These are phyloP conservation scores for Nitzschia sp. DNA, from an alignment of 108 stramenopile genomes.

Conservation along the genomic window DNA sequence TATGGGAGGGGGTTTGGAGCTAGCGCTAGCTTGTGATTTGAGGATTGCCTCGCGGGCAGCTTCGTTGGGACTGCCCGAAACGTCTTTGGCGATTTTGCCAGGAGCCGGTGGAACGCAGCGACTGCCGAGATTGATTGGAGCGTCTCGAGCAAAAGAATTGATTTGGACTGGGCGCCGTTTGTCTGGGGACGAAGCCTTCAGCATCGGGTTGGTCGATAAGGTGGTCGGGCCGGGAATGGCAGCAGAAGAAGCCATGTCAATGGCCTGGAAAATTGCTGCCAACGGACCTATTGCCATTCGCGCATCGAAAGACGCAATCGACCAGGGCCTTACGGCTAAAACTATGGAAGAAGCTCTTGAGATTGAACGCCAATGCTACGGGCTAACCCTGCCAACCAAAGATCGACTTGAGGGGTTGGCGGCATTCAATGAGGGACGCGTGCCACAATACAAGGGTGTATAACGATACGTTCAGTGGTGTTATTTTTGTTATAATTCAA, in stretches of 20 bases:
- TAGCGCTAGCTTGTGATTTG: constrained; percentile 77
- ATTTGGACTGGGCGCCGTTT: constrained; percentile 64
- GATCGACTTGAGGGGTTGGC: constrained; percentile 79
- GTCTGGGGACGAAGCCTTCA: constrained; percentile 41
- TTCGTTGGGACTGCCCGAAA: constrained; percentile 77
- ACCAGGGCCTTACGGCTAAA: constrained; percentile 50
- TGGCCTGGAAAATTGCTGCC: constrained; percentile 60
- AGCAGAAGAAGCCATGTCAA: constrained; percentile 31
- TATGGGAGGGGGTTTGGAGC: constrained; percentile 84
- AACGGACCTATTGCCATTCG: constrained; percentile 79
- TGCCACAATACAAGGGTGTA: constrained; percentile 49
- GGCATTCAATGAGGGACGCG: constrained; percentile 73
- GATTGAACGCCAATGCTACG: constrained; percentile 66
- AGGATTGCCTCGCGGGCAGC: constrained; percentile 63
- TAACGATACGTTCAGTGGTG: background rate
- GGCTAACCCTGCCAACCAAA: constrained; percentile 52
- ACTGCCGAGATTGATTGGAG: constrained; percentile 69
- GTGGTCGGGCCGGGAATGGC: constrained; percentile 42
- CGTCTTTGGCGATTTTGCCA: constrained; percentile 82
- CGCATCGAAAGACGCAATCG: constrained; percentile 78
- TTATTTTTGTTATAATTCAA: constrained; percentile 30
- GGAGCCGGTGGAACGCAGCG: constrained; percentile 86
- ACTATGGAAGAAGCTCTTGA: constrained; percentile 58
- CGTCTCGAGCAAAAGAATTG: constrained; percentile 69
- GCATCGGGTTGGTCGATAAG: constrained; percentile 62